These are phyloP conservation scores for Zymoseptoria crescenta DNA, from an alignment of 2,329 filamentous ascomycete species.

Conservation along the genomic window DNA sequence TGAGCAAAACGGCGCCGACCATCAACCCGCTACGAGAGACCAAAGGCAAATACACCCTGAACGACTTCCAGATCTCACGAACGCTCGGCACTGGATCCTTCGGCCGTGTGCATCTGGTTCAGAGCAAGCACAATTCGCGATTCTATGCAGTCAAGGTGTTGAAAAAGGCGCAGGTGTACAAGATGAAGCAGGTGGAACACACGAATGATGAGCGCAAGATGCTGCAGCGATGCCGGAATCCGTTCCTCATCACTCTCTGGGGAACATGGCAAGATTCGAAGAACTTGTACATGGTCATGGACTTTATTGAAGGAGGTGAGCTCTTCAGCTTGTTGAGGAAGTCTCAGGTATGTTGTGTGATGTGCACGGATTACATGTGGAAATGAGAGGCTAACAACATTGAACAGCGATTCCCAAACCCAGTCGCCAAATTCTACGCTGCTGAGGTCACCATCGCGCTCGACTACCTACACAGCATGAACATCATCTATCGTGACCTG, in stretches of 20 bases:
- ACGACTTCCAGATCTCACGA: constrained; percentile 80
- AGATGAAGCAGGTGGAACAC: constrained; percentile 99
- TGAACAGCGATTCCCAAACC: constrained; percentile 88
- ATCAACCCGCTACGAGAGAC: constrained; percentile 56
- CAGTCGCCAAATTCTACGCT: constrained; percentile 97
- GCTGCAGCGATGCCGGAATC: constrained; percentile 94
- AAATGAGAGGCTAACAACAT: neutral
- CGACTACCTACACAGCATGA: constrained; percentile 86
- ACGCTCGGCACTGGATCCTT: constrained; percentile 96
- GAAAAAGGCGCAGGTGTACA: constrained; percentile 97
- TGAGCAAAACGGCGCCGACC: constrained; percentile 23
- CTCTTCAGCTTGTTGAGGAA: constrained; percentile 92
- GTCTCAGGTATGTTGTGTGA: constrained; percentile 57
- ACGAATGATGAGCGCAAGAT: constrained; percentile 96
- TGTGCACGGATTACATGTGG: constrained; percentile 29
- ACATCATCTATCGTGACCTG: constrained; percentile 96
- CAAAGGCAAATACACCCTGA: constrained; percentile 93
- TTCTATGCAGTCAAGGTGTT: constrained; percentile 98
- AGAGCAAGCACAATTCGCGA: constrained; percentile 95
- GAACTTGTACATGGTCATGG: constrained; percentile 99
- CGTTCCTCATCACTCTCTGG: constrained; percentile 96
- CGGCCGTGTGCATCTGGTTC: constrained; percentile 89
- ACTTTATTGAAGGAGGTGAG: constrained; percentile 97
- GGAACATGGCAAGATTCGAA: constrained; percentile 93
- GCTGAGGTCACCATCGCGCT: constrained; percentile 92